Evolutionary conservation across 169 alveolate genomes (phyloP), one percentile per base, ranked within the genome.

Genomic region (Plasmodium berghei): DNA sequence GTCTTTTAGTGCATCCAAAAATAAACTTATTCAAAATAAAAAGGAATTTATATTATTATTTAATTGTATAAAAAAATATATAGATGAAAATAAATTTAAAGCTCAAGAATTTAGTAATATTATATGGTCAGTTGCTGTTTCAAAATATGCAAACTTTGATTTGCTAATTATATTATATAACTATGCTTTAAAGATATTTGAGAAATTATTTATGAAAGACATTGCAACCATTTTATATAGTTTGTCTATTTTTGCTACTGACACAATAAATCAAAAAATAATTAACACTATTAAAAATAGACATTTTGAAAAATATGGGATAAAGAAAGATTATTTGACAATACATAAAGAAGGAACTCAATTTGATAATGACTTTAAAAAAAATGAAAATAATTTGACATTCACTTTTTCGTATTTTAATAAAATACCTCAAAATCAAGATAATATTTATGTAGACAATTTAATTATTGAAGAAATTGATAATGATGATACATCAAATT

Each of bases 21-120:
- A 54, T 24, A 72, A 67, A 40, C 52, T 67, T n/a, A 67, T 80
- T 8, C 40, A 67, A 56, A 66, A 72, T 1, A 24, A 80, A 46
- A 83, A 80, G 20, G 90, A 80, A 34, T 80, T 80, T 9, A 24
- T 64, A 22, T 26, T 70, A 12, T 58, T 80, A 48, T 58, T 54
- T 48, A 48, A 67, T 10, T 80, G 67, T 58, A 40, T 80, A 61
- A 8, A 42, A 42, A 67, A 67, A 22, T 18, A 80, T 56, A 40
- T 80, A 40, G 55, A 42, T 22, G 83, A 80, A 20, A 42, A 64
- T 24, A 80, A 64, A 67, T 67, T 80, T 67, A 80, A 80, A 26
- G 72, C 85, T 5, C 90, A 80, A 80, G 90, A 80, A 40, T 80
- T 80, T 66, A 80, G 90, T 61, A 80, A 80, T 48, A 72, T 80